Conservation (phyloP, 2,329 filamentous ascomycete species). For the Colletotrichum navitas region DNA sequence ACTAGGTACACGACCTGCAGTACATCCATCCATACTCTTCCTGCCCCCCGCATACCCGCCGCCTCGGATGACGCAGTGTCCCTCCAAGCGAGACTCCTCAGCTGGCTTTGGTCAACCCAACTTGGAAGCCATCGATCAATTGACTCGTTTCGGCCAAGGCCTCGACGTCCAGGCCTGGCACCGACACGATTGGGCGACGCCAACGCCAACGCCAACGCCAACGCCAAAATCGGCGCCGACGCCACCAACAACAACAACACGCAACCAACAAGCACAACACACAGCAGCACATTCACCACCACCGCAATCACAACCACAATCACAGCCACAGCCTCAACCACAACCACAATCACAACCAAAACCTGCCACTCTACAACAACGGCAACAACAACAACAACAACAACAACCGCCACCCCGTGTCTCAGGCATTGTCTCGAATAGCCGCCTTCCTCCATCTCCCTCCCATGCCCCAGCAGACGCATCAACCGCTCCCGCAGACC, state of each 20-base stretch:
- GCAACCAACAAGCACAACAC: not conserved
- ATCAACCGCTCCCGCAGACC: slow-evolving; percentile 12
- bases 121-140: slow-evolving; percentile 39
- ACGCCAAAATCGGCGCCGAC: not conserved
- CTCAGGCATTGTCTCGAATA: slow-evolving; percentile 31
- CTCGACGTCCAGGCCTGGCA: slow-evolving; percentile 40
- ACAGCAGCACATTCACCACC: not conserved
- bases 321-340: not conserved
- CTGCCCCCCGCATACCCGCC: slow-evolving; percentile 13
- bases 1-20: no score
- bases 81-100: slow-evolving; percentile 40
- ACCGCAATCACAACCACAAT: not conserved
- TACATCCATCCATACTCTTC: no score
- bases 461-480: slow-evolving; percentile 31
- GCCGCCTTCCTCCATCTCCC: slow-evolving; percentile 17
- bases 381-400: not conserved
- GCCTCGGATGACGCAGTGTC: slow-evolving; percentile 41
- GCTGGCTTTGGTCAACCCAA: slow-evolving; percentile 39
- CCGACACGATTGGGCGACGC: slow-evolving; percentile 17
- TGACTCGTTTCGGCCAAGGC: slow-evolving; percentile 37
- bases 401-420: not conserved
- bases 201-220: slow-evolving; percentile 5
- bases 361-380: not conserved
- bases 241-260: slow-evolving; percentile 1
- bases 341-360: not conserved